phyloP scores from a whole-genome alignment of 805 yeast species.

The Candida silvatica region DNA sequence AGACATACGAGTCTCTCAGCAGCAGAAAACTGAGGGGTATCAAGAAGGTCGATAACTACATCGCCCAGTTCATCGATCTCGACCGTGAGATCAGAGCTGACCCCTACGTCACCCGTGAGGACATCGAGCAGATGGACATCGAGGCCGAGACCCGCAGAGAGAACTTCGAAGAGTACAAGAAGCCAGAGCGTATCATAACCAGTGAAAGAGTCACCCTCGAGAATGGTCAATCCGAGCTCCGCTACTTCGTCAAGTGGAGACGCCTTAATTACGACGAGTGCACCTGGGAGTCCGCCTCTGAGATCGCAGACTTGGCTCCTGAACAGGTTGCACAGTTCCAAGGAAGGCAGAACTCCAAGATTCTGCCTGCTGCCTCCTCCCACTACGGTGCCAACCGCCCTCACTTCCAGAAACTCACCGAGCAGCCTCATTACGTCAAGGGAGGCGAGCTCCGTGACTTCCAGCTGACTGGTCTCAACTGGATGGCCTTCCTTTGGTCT shows the following conservation, averaged over 20 bases:
- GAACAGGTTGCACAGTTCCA: slow-evolving; percentile 78
- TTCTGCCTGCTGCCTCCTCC: slow-evolving; percentile 74
- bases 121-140: slow-evolving; percentile 86
- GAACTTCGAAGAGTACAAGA: slow-evolving; percentile 72
- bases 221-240: slow-evolving; percentile 57
- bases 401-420: slow-evolving; percentile 73
- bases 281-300: slow-evolving; percentile 93
- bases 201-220: slow-evolving; percentile 63
- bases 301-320: slow-evolving; percentile 78
- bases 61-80: slow-evolving; percentile 62
- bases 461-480: slow-evolving; percentile 94
- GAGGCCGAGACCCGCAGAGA: slow-evolving; percentile 82
- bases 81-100: slow-evolving; percentile 76
- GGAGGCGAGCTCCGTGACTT: slow-evolving; percentile 92
- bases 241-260: slow-evolving; percentile 89
- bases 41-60: slow-evolving; percentile 84
- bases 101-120: slow-evolving; percentile 80
- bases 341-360: slow-evolving; percentile 71
- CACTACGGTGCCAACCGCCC: slow-evolving; percentile 73
- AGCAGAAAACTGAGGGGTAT: slow-evolving; percentile 51
- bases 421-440: slow-evolving; percentile 85
- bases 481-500: slow-evolving; percentile 99
- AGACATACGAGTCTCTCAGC: slow-evolving; percentile 47
- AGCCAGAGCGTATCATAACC: slow-evolving; percentile 85
- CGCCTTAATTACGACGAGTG: slow-evolving; percentile 90